Conservation (phyloP, 2,329 filamentous ascomycete species). For the Aspergillus pseudotamarii region DNA sequence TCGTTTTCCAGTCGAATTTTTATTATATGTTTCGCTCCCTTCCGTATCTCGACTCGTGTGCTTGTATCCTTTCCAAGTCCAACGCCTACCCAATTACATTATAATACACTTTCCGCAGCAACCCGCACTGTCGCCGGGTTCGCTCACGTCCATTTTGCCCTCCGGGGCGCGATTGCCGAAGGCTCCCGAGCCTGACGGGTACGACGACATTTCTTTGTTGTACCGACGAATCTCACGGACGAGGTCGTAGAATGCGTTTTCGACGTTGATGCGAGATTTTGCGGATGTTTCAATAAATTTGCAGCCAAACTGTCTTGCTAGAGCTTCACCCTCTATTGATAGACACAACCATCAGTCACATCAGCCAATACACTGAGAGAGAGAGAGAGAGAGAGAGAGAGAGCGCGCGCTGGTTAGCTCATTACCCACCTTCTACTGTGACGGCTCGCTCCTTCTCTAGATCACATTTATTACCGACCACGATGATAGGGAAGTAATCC, state of each 20-base stretch:
- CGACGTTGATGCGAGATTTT: constrained; percentile 96
- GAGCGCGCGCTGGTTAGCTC: neutral
- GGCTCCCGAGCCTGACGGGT: constrained; percentile 69
- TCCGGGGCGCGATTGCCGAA: constrained; percentile 62
- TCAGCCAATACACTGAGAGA: neutral
- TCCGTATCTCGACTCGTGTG: constrained; percentile 26
- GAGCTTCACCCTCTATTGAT: constrained; percentile 76
- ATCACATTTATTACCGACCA: constrained; percentile 99
- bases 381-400: neutral
- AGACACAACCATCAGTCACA: constrained; percentile 12
- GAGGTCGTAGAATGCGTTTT: constrained; percentile 98
- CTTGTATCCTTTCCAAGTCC: constrained; percentile 23
- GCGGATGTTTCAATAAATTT: constrained; percentile 99
- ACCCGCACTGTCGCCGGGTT: constrained; percentile 56
- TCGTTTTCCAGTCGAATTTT: constrained; percentile 19
- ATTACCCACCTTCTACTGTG: constrained; percentile 76
- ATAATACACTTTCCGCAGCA: constrained; percentile 87
- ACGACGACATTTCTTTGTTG: constrained; percentile 96
- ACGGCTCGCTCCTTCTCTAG: constrained; percentile 90
- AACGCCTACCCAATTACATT: constrained; percentile 57
- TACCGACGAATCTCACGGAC: constrained; percentile 97
- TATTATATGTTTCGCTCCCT: constrained; percentile 19
- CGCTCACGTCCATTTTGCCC: constrained; percentile 75
- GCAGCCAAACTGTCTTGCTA: constrained; percentile 88
- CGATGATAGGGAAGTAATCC: constrained; percentile 99